Evolutionary conservation across 148 eudicot genomes (phyloP).

Genomic region (Camellia granthamiana): DNA sequence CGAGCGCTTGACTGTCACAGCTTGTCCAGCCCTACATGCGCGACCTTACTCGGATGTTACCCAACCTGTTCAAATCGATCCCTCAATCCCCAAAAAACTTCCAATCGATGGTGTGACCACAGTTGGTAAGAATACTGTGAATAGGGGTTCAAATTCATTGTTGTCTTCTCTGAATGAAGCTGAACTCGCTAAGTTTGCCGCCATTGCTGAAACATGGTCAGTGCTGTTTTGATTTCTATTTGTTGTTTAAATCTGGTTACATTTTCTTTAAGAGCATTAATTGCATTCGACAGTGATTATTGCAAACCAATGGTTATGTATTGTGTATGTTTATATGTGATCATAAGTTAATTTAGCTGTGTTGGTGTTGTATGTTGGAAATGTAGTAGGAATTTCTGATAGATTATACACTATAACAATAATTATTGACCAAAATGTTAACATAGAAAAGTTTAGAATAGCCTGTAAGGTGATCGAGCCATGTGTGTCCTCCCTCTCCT

Average conservation of each 20-base stretch:
- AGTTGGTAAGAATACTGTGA: neutral
- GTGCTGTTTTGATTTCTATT: conserved; percentile 2
- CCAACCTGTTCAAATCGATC: conserved; percentile 18
- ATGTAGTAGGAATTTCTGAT: no score
- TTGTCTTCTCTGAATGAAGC: conserved; percentile 55
- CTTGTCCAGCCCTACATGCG: neutral
- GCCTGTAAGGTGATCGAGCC: no score
- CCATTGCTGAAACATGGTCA: conserved; percentile 81
- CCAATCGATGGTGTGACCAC: neutral
- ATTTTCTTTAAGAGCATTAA: neutral
- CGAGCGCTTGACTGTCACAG: conserved; percentile 4
- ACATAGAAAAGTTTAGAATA: no score
- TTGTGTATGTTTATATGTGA: neutral
- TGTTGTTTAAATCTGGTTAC: neutral
- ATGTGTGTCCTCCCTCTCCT: no score
- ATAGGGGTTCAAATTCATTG: conserved; percentile 19
- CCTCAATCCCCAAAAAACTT: conserved; percentile 19
- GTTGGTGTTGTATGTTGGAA: no score
- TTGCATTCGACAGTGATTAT: neutral
- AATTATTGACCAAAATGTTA: no score
- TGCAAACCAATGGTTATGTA: neutral
- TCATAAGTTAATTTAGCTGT: no score
- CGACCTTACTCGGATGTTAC: conserved; percentile 35
- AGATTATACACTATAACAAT: no score
- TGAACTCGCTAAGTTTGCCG: conserved; percentile 69